Evolutionary conservation across 2,329 filamentous ascomycete species (phyloP).

Genomic region (Pseudogymnoascus sp.): DNA sequence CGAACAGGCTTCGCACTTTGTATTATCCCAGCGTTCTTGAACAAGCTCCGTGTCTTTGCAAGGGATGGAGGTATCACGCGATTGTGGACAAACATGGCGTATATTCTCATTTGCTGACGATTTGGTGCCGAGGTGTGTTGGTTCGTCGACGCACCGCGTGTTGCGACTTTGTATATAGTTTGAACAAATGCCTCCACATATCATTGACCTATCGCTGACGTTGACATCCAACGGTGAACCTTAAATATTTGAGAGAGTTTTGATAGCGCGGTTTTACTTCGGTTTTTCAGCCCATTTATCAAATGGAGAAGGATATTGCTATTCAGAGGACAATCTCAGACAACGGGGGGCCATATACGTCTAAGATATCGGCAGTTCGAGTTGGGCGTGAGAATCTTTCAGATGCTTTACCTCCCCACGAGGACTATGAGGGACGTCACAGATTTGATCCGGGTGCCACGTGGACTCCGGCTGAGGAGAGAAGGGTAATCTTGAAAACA

Average conservation of each 20-base stretch:
- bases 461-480: constrained; percentile 55
- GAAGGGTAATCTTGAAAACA: constrained; percentile 47
- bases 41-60: neutral
- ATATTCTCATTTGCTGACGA: constrained; percentile 16
- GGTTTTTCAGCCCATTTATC: neutral
- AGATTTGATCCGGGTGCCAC: constrained; percentile 44
- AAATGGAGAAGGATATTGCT: constrained; percentile 17
- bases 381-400: constrained; percentile 26
- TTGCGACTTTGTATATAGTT: neutral
- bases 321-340: constrained; percentile 12
- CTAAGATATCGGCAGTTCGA: constrained; percentile 16
- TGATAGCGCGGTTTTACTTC: neutral
- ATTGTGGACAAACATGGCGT: constrained; percentile 18
- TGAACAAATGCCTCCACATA: neutral
- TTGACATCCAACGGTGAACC: neutral
- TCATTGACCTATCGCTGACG: neutral
- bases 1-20: neutral
- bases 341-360: constrained; percentile 13
- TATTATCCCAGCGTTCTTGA: neutral
- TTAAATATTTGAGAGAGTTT: neutral
- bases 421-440: constrained; percentile 43
- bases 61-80: neutral
- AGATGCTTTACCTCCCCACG: constrained; percentile 28
- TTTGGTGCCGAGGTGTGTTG: neutral
- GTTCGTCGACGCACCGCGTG: neutral